Evolutionary conservation across 2,329 filamentous ascomycete genomes (phyloP).

Genomic region (Phaeosphaeriaceae sp.): DNA sequence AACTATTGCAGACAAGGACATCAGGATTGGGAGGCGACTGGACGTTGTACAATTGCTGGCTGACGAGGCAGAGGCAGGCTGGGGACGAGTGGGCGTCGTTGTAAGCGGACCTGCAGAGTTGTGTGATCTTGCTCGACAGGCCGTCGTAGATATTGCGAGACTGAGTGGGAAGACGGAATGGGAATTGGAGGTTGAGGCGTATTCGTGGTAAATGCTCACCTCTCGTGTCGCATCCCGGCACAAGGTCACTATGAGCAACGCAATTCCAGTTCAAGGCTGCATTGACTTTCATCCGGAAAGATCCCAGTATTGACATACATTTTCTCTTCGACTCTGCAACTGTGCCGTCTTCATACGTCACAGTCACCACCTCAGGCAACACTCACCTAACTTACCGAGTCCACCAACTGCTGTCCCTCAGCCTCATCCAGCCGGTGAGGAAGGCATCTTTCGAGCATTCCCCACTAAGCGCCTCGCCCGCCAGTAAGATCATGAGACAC

Average conservation of each 20-base stretch:
- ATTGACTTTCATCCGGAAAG: background rate
- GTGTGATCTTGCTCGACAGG: constrained; percentile 50
- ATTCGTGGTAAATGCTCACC: constrained; percentile 23
- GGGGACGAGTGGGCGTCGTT: constrained; percentile 49
- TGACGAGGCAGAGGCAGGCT: constrained; percentile 44
- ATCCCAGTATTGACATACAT: background rate
- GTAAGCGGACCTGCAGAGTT: constrained; percentile 52
- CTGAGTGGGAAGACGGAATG: constrained; percentile 10
- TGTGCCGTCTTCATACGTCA: background rate
- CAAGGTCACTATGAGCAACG: background rate
- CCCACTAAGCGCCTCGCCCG: background rate
- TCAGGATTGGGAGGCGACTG: constrained; percentile 47
- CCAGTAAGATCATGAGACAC: background rate
- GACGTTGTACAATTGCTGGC: constrained; percentile 41
- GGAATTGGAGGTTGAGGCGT: constrained; percentile 38
- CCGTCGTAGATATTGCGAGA: constrained; percentile 15
- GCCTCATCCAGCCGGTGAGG: background rate
- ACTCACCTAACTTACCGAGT: background rate
- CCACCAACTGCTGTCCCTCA: background rate
- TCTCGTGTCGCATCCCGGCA: background rate
- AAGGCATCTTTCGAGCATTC: background rate
- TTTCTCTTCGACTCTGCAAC: background rate
- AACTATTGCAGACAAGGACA: constrained; percentile 41
- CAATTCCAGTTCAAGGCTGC: background rate
- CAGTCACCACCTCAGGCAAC: background rate